Conservation (phyloP, 179 eudicot species). For the Heliamphora pulchella region DNA sequence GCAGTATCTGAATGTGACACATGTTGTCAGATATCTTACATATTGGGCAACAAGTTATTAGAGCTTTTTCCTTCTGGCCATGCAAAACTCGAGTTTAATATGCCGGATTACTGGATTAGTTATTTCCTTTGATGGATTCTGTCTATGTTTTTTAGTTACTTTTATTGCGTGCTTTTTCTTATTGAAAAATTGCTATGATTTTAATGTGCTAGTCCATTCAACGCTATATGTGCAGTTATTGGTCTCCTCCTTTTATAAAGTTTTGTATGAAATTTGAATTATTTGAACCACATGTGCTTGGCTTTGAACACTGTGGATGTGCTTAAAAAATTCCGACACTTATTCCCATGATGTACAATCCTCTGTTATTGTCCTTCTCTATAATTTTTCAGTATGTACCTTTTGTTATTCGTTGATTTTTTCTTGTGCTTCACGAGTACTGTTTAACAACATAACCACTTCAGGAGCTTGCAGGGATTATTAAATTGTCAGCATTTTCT, state of each 20-base stretch:
- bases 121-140: too few species aligned
- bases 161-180: background rate
- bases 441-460: slow-evolving; percentile 18
- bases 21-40: background rate
- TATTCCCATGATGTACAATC: background rate
- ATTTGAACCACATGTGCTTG: background rate
- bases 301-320: background rate
- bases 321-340: background rate
- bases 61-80: too few species aligned
- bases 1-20: background rate
- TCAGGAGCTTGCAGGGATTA: slow-evolving; percentile 94
- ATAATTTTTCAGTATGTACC: background rate
- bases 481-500: slow-evolving; percentile 74
- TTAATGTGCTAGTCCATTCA: background rate
- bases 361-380: background rate
- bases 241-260: background rate
- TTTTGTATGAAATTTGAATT: background rate
- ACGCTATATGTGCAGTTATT: background rate
- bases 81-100: too few species aligned
- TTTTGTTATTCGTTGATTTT: background rate
- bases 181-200: too few species aligned
- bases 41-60: background rate
- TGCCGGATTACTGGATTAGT: too few species aligned
- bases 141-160: background rate
- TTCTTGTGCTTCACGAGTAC: slow-evolving; percentile 5